These are phyloP conservation scores for Typha latifolia DNA, from an alignment of 176 grass and related monocot genomes.

Conservation along the genomic window DNA sequence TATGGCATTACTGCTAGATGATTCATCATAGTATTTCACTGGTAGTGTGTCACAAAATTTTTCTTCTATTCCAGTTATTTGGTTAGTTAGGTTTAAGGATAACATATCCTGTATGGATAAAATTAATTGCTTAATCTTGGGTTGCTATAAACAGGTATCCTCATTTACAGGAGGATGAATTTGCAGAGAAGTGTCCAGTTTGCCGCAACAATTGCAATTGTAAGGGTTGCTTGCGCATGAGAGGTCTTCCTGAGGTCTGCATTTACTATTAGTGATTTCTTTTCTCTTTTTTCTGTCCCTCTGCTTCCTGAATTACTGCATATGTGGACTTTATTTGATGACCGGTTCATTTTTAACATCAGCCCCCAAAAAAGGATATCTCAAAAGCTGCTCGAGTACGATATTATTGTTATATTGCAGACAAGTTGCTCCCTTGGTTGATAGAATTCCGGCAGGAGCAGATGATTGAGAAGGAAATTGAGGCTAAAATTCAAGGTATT, in stretches of 20 bases:
- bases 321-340: conserved; percentile 1
- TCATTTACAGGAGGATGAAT: conserved; percentile 38
- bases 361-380: conserved; percentile 52
- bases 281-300: not conserved
- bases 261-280: not conserved
- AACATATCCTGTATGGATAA: not conserved
- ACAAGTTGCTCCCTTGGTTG: conserved; percentile 52
- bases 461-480: conserved; percentile 47
- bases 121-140: not conserved
- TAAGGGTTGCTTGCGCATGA: conserved; percentile 54
- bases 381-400: conserved; percentile 28
- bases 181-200: conserved; percentile 44
- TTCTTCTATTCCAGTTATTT: not conserved
- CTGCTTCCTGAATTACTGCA: not conserved
- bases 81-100: not conserved
- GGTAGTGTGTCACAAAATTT: no score
- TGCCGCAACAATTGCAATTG: conserved; percentile 70
- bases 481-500: conserved; percentile 64
- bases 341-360: conserved; percentile 4
- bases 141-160: conserved; percentile 54
- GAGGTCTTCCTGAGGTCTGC: conserved; percentile 31
- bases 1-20: no score
- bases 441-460: conserved; percentile 46
- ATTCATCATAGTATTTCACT: no score
- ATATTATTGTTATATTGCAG: conserved; percentile 33